Base-by-base conservation (phyloP, 164 flowering plant genomes). In the Buxus sempervirens region DNA sequence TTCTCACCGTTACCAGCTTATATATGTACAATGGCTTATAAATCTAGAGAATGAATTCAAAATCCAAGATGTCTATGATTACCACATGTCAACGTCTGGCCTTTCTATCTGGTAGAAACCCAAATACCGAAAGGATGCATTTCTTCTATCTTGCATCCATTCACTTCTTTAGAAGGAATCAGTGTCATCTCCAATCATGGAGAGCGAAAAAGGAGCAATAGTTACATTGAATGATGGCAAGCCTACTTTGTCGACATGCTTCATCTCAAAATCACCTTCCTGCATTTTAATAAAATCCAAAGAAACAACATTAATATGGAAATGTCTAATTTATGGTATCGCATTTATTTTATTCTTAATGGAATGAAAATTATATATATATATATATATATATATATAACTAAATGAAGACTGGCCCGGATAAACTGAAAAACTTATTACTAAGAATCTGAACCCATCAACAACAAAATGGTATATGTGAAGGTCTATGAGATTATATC, bases 221-320 rank as follows among this genome's bases (percentile, higher is more conserved):
- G 86, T 86, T 60, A 90, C 95, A 72, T 86, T 91, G 80, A 91
- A 90, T n/a, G 91, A 80, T 42, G 77, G 73, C n/a, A 85, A 65
- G 14, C 86, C 88, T 36, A 82, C 80, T 72, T 38, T 75, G 64
- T 91, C 95, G 2, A 90, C 79, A 72, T 91, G 90, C 81, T 87
- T 94, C 96, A 91, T 87, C 85, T 94, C 98, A 75, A 88, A 91
- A 60, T 93, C 97, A 60, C 97, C 97, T 79, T 93, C 98, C 97
- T 93, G 78, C 80, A 69, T 62, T 0, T 12, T 19, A 45, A 66
- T 7, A 54, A 12, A 69, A 72, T n/a, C 18, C 20, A 68, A 18
- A 42, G 8, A 60, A n/a, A 60, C 51, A 14, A 21, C 8, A 45
- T 10, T 45, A 4, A 45, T 45, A 45, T 10, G 51, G n/a, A n/a